Evolutionary conservation across 116 monocot genomes (phyloP), one percentile per base, ranked within the genome.

Genomic region (Papilionanthe hybrid): DNA sequence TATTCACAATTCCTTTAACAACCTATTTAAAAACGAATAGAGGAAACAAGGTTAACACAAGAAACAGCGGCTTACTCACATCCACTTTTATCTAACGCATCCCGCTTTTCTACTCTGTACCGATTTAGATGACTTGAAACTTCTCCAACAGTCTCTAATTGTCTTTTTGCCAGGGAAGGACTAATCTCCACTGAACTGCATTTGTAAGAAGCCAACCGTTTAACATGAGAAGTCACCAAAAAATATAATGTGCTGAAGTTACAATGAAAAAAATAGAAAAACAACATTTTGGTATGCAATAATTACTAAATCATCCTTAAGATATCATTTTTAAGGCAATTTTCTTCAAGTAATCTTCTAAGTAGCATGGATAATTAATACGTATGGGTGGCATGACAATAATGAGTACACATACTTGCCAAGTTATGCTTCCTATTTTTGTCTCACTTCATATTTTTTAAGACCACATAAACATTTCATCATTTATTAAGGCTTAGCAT

Each of bases 121-220:
- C 86, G 85, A 80, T 92, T 88, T 75, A 90, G 87, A 90, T 99
- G 98, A 80, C 87, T 94, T 60, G 80, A 82, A 77, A 93, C 93
- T 77, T 93, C 93, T 67, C 99, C 91, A 84, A 99, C 84, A 69
- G 95, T 95, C 89, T 99, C 91, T 76, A 89, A 80, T 79, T 99
- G 99, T 77, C 68, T 95, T 80, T 95, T 72, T 0, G 95, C 95
- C 72, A 99, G 89, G 68, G 93, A 83, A 67, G 90, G 80, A 87
- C 99, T 99, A 58, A 99, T 95, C 78, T 99, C 95, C 68, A 99
- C 90, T 77, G 95, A 95, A 42, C 99, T 99, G 88, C 57, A 49
- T 49, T 73, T 73, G 73, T 13, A 73, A 73, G 12, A 72, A 27
- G 1, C 43, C 42, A 73, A 73, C 18, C 73, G 44, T 4, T 73